Conservation (phyloP, 2,329 filamentous ascomycete species). For the Ramichloridium luteum region DNA sequence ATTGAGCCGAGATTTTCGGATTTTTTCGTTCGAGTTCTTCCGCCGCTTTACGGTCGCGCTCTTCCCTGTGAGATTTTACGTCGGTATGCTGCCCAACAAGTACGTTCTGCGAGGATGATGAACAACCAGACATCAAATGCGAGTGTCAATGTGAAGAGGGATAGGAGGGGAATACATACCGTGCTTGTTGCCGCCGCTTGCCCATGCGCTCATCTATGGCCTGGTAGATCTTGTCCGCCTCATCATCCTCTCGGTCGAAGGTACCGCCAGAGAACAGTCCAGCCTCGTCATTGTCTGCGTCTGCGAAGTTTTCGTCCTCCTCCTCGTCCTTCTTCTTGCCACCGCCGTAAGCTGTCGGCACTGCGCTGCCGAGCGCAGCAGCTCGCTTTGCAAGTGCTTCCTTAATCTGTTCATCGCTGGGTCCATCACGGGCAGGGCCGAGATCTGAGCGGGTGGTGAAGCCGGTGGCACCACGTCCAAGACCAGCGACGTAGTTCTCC, state of each 20-base stretch:
- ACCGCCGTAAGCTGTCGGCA: constrained; percentile 61
- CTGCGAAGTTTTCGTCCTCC: constrained; percentile 72
- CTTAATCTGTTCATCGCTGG: constrained; percentile 96
- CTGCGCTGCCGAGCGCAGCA: constrained; percentile 61
- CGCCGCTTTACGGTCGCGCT: constrained; percentile 76
- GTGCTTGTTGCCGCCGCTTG: constrained; percentile 69
- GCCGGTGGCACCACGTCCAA: constrained; percentile 92
- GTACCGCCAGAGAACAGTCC: constrained; percentile 90
- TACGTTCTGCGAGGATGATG: constrained; percentile 31
- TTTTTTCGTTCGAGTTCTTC: constrained; percentile 96
- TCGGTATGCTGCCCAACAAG: constrained; percentile 69
- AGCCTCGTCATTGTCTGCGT: constrained; percentile 83
- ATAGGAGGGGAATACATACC: constrained; percentile 47
- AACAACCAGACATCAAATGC: constrained; percentile 20
- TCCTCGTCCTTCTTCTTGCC: constrained; percentile 57
- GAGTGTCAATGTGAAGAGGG: constrained; percentile 12
- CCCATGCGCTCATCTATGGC: constrained; percentile 97
- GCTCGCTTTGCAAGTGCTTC: constrained; percentile 92
- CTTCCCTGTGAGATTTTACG: constrained; percentile 66
- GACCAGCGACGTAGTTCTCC: constrained; percentile 68
- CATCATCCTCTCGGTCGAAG: constrained; percentile 95
- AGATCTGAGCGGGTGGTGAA: constrained; percentile 97
- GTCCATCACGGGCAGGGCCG: constrained; percentile 86
- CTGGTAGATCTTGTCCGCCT: constrained; percentile 91
- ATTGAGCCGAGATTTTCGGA: constrained; percentile 95